Evolutionary conservation across 2,329 filamentous ascomycete genomes (phyloP).

Genomic region (Berkeleyomyces basicola): DNA sequence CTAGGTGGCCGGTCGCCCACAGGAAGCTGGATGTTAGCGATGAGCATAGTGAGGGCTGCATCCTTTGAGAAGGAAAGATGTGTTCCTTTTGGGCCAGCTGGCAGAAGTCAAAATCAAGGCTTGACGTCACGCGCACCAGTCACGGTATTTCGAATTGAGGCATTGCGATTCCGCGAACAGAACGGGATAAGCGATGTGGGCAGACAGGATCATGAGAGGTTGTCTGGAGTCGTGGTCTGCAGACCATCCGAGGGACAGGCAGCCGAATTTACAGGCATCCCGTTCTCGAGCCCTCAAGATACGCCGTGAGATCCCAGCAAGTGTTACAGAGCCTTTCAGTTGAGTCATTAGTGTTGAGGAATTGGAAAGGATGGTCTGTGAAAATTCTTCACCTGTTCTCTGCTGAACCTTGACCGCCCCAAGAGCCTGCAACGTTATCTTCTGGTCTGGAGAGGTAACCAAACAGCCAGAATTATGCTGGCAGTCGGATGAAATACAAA

Average conservation of each 20-base stretch:
- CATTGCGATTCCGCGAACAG: neutral
- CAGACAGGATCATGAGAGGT: neutral
- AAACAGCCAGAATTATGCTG: neutral
- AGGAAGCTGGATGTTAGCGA: neutral
- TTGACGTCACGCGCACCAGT: neutral
- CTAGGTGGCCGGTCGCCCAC: neutral
- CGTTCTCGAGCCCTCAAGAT: neutral
- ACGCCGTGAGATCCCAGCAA: neutral
- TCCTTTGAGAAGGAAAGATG: neutral
- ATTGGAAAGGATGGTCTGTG: neutral
- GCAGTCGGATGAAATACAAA: neutral
- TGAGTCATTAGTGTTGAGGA: neutral
- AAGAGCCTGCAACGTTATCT: neutral
- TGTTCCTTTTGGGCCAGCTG: neutral
- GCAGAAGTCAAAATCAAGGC: neutral
- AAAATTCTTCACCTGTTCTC: constrained; percentile 1
- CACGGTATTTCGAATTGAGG: neutral
- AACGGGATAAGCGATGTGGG: neutral
- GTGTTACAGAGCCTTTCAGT: neutral
- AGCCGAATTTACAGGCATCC: neutral
- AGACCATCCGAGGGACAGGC: too few species aligned
- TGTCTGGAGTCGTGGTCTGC: too few species aligned
- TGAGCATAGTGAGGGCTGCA: neutral
- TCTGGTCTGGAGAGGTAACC: neutral
- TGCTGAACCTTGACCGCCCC: neutral